phyloP scores from a whole-genome alignment of 208 protist genomes.

The Angomonas deanei region DNA sequence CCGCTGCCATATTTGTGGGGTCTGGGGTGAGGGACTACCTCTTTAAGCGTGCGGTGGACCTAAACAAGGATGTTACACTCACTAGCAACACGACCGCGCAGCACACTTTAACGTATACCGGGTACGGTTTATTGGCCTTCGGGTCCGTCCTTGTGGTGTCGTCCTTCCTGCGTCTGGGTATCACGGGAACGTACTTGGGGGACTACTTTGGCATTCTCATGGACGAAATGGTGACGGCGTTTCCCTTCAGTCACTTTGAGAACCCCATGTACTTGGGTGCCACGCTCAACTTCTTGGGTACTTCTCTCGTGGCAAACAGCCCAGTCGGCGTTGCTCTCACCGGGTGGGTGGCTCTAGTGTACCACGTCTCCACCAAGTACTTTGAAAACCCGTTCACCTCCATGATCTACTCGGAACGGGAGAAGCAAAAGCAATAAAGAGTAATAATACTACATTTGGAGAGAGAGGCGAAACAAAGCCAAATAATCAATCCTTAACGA shows the following conservation, averaged over 20 bases:
- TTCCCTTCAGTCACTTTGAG: constrained; percentile 89
- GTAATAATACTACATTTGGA: not conserved
- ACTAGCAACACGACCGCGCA: constrained; percentile 2
- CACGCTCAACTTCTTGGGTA: constrained; percentile 82
- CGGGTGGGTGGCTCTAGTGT: constrained; percentile 70
- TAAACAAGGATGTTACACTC: constrained; percentile 21
- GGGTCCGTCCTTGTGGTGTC: constrained; percentile 60
- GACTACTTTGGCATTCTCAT: constrained; percentile 95
- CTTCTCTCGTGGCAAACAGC: constrained; percentile 51
- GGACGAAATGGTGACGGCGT: constrained; percentile 79
- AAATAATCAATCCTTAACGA: not conserved
- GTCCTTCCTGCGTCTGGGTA: constrained; percentile 67
- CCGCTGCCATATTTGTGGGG: constrained; percentile 71
- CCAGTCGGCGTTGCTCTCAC: constrained; percentile 74
- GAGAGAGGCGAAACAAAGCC: not conserved
- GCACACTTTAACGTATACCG: not conserved
- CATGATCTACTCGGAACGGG: constrained; percentile 70
- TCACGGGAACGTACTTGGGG: constrained; percentile 92
- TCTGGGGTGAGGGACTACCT: constrained; percentile 63
- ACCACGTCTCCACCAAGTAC: constrained; percentile 77
- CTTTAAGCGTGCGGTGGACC: constrained; percentile 53
- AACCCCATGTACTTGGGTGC: constrained; percentile 94
- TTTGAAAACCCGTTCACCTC: constrained; percentile 89
- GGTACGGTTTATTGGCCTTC: not conserved
- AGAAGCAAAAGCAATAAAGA: not conserved